phyloP scores from a whole-genome alignment of 371 early-diverging fungal species.

The Lichtheimia hyalospora region DNA sequence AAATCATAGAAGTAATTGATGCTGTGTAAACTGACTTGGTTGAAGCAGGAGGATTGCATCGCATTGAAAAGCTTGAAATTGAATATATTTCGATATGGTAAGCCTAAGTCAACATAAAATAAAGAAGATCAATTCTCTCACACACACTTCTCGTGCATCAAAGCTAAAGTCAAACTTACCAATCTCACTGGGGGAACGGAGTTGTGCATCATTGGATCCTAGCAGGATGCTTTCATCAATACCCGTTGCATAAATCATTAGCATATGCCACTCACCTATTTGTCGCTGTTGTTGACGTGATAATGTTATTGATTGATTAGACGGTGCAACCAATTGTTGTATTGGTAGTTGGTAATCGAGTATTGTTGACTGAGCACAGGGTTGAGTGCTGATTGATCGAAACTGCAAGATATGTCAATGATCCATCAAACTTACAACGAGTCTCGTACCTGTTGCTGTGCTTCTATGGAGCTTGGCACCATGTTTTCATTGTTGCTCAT shows the following conservation, averaged over 20 bases:
- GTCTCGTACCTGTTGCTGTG: not conserved
- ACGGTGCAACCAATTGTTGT: not conserved
- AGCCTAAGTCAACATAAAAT: conserved; percentile 20
- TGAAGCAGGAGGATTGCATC: conserved; percentile 65
- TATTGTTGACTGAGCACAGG: no score
- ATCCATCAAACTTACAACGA: not conserved
- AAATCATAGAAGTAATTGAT: not conserved
- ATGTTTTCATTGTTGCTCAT: conserved; percentile 6
- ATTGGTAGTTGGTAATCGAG: not conserved
- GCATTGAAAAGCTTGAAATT: conserved; percentile 59
- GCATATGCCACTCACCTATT: not conserved
- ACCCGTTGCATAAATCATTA: not conserved
- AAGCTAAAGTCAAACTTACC: conserved; percentile 14
- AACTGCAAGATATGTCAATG: not conserved
- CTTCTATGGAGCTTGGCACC: not conserved
- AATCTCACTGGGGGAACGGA: conserved; percentile 21
- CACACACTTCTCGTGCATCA: not conserved
- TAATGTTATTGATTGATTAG: not conserved
- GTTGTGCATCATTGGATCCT: not conserved
- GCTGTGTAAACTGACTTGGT: conserved; percentile 36
- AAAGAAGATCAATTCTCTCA: no score
- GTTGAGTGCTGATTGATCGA: not conserved
- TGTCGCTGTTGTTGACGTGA: not conserved
- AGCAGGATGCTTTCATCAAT: not conserved
- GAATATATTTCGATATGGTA: conserved; percentile 36